These are phyloP conservation scores for Podila epicladia DNA, from an alignment of 192 early-diverging fungal species.

Conservation along the genomic window DNA sequence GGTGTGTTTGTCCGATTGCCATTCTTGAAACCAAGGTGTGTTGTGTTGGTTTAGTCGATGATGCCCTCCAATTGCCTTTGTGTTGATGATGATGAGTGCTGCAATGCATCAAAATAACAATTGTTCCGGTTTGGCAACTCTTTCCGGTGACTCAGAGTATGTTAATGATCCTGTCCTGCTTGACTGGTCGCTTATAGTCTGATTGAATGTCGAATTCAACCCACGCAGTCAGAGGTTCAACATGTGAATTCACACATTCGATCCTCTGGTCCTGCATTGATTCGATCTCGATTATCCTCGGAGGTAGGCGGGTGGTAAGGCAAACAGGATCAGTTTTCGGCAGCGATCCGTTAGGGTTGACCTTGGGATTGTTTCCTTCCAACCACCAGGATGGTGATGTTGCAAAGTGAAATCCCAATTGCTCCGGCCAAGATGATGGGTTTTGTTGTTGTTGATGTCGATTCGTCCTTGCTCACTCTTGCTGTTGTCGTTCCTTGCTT, in stretches of 20 bases:
- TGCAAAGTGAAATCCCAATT: too few species aligned
- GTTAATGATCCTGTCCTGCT: background rate
- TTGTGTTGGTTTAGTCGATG: too few species aligned
- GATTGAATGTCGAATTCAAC: background rate
- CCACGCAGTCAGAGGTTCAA: background rate
- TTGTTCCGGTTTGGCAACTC: too few species aligned
- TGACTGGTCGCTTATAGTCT: background rate
- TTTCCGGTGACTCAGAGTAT: background rate
- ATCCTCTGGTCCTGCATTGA: background rate
- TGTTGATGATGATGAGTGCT: too few species aligned
- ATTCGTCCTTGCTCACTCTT: background rate
- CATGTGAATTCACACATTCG: constrained; percentile 2
- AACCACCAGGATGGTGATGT: too few species aligned
- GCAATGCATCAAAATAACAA: too few species aligned
- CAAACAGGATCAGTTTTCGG: background rate
- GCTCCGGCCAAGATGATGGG: too few species aligned
- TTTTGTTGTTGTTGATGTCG: background rate
- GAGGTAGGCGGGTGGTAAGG: background rate
- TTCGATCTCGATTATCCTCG: background rate
- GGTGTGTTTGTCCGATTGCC: too few species aligned
- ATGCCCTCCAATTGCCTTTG: too few species aligned
- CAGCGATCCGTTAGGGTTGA: too few species aligned
- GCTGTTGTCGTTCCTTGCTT: background rate
- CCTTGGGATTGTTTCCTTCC: too few species aligned
- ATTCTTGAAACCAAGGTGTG: too few species aligned